A percentile compares a stretch with the other conserved stretches of the same genome.
phyloP scores from a whole-genome alignment of 495 filamentous ascomycete species.

The Talaromyces thailandensis region DNA sequence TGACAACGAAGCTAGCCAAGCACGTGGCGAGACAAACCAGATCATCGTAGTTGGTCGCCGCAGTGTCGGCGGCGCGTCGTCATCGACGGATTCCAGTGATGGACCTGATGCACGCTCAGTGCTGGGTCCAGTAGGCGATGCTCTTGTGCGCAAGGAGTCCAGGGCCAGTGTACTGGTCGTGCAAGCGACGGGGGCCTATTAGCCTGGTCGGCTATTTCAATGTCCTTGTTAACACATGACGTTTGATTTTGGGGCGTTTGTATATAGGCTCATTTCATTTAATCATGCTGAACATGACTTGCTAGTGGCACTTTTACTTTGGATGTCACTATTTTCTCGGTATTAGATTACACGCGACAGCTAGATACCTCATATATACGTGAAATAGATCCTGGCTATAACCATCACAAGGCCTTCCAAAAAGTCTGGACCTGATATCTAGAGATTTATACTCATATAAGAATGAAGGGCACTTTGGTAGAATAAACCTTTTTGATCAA shows the following conservation, averaged over 20 bases:
- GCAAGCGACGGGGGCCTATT: conserved; percentile 42
- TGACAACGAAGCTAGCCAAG: conserved; percentile 50
- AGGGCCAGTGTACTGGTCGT: conserved; percentile 72
- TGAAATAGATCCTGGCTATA: too few relatives aligned
- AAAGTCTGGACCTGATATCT: too few relatives aligned
- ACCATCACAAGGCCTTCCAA: too few relatives aligned
- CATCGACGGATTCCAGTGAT: conserved; percentile 13
- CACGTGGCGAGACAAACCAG: conserved; percentile 63
- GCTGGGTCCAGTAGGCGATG: conserved; percentile 60
- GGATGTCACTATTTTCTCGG: background rate
- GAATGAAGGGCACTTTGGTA: too few relatives aligned
- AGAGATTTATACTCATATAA: too few relatives aligned
- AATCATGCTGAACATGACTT: background rate
- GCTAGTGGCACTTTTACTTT: background rate
- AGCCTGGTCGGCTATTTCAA: background rate
- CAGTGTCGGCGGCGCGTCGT: conserved; percentile 9
- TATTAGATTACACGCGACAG: background rate
- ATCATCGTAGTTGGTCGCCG: conserved; percentile 66
- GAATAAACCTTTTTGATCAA: too few relatives aligned
- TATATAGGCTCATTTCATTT: background rate
- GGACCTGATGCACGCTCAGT: conserved; percentile 46
- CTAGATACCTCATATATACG: too few relatives aligned
- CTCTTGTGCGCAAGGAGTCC: conserved; percentile 46
- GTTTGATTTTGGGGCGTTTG: background rate
- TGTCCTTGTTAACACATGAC: background rate